Conservation (phyloP, 345 rosid genomes). For the Triadica sebifera region DNA sequence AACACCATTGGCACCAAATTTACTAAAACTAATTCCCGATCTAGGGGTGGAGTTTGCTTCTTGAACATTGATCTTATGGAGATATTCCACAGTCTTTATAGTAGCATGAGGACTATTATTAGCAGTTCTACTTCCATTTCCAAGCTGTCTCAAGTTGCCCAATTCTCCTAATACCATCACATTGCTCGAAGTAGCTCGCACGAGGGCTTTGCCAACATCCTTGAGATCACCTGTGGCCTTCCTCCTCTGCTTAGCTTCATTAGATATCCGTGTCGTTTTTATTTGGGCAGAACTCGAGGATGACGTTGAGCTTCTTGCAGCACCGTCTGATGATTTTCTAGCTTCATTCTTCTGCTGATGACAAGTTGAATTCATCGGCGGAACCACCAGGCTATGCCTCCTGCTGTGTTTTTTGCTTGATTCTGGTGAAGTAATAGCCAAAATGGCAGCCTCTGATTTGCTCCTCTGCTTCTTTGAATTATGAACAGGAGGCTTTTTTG, state of each 20-base stretch:
- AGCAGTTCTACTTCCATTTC: conserved; percentile 15
- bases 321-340: conserved; percentile 29
- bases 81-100: conserved; percentile 24
- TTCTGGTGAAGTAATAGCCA: conserved; percentile 21
- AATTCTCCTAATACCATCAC: conserved; percentile 30
- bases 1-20: conserved; percentile 34
- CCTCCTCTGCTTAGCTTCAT: conserved; percentile 14
- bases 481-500: conserved; percentile 21
- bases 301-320: conserved; percentile 41
- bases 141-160: conserved; percentile 41
- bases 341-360: conserved; percentile 12
- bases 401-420: conserved; percentile 27
- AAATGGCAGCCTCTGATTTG: conserved; percentile 20
- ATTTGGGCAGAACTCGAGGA: conserved; percentile 32
- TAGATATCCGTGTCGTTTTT: background rate
- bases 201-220: conserved; percentile 34
- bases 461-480: conserved; percentile 32
- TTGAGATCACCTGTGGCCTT: conserved; percentile 15
- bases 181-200: conserved; percentile 40
- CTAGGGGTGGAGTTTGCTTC: conserved; percentile 24
- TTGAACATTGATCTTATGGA: conserved; percentile 15
- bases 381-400: conserved; percentile 22
- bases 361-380: conserved; percentile 16
- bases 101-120: conserved; percentile 33
- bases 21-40: conserved; percentile 28